A percentile compares a stretch with the other conserved stretches of the same genome.
These are phyloP conservation scores for Cadophora luteo-olivacea DNA, from an alignment of 2,329 filamentous ascomycete genomes.

Conservation along the genomic window DNA sequence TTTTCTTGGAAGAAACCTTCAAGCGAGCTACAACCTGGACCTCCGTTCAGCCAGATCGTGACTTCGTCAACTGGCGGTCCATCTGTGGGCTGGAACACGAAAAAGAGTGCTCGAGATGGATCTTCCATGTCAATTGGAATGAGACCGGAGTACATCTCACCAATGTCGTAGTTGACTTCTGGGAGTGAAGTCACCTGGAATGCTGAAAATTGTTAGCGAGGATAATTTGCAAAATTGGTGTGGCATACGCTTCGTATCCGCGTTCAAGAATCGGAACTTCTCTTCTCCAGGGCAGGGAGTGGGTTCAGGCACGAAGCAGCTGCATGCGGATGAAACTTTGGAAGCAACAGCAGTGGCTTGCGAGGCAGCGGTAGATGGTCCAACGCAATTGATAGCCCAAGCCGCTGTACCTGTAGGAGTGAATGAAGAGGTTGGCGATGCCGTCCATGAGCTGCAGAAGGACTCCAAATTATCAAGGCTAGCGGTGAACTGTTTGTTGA, in stretches of 20 bases:
- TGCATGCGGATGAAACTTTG: slow-evolving; percentile 23
- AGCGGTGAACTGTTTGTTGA: slow-evolving; percentile 23
- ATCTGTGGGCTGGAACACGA: slow-evolving; percentile 59
- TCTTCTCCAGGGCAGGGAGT: slow-evolving; percentile 18
- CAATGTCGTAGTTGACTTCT: slow-evolving; percentile 37
- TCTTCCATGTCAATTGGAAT: slow-evolving; percentile 58
- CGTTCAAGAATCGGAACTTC: slow-evolving; percentile 26
- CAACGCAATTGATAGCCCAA: slow-evolving; percentile 20
- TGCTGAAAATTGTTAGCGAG: slow-evolving; percentile 26
- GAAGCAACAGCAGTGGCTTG: slow-evolving; percentile 16
- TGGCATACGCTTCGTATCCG: slow-evolving; percentile 23
- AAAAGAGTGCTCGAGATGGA: slow-evolving; percentile 51
- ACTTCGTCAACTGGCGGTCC: slow-evolving; percentile 54
- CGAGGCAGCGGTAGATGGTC: slow-evolving; percentile 15
- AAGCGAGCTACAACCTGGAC: slow-evolving; percentile 53
- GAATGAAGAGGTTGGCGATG: slow-evolving; percentile 8
- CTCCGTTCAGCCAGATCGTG: slow-evolving; percentile 57
- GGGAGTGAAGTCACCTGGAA: slow-evolving; percentile 34
- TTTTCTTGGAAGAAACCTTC: slow-evolving; percentile 48
- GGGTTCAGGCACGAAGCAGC: slow-evolving; percentile 19
- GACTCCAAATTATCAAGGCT: slow-evolving; percentile 21
- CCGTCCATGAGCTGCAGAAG: slow-evolving; percentile 22
- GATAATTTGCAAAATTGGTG: not conserved
- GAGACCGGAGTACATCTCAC: slow-evolving; percentile 44
- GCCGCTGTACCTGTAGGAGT: slow-evolving; percentile 18